A percentile compares a stretch with the other conserved stretches of the same genome.
These are phyloP conservation scores for Rhododendron griersonianum DNA, from an alignment of 148 eudicot species.

Conservation along the genomic window DNA sequence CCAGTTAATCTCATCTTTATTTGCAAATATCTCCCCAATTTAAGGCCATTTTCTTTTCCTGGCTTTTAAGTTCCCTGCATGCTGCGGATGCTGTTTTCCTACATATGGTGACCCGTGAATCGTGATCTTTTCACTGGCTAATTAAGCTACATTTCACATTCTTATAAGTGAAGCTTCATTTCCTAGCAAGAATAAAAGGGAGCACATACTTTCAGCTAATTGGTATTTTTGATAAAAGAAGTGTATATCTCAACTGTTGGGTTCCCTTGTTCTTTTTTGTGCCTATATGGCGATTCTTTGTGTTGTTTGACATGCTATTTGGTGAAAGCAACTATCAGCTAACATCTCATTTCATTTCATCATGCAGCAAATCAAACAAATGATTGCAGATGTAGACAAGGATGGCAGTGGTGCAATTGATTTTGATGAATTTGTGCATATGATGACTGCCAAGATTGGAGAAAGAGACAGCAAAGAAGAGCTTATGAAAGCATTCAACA, in stretches of 20 bases:
- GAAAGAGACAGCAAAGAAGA: slow-evolving; percentile 93
- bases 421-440: slow-evolving; percentile 83
- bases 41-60: background rate
- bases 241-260: background rate
- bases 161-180: background rate
- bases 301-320: background rate
- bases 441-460: slow-evolving; percentile 95
- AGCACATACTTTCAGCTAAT: background rate
- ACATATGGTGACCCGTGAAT: background rate
- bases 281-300: background rate
- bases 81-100: background rate
- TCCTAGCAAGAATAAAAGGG: background rate
- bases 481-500: slow-evolving; percentile 78
- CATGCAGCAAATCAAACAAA: slow-evolving; percentile 75
- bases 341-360: slow-evolving; percentile 1
- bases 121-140: background rate
- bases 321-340: background rate
- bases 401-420: slow-evolving; percentile 97
- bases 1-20: background rate
- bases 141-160: background rate
- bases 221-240: background rate
- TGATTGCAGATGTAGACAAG: slow-evolving; percentile 97
- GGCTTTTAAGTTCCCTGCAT: background rate
- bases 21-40: background rate
- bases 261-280: background rate